Conservation (phyloP, 176 grass and related monocot genomes). For the Neostapfia colusana region DNA sequence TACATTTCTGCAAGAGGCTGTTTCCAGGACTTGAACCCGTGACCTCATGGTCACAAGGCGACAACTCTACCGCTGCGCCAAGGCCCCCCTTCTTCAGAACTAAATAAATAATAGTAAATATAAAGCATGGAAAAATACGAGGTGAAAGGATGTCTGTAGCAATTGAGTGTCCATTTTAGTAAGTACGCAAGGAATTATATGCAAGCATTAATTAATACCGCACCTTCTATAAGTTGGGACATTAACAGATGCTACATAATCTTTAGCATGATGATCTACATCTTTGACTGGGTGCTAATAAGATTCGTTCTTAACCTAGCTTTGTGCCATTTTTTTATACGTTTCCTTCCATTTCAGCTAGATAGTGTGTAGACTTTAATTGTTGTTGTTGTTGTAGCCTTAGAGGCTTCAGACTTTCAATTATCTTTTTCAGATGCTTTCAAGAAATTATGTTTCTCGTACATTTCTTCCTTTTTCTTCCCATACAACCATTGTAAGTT, state of each 20-base stretch:
- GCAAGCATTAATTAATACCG: background rate
- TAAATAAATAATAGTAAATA: background rate
- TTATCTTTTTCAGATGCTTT: constrained; percentile 10
- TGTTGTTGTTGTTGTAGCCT: constrained; percentile 15
- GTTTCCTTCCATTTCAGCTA: background rate
- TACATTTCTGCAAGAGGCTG: too few relatives aligned
- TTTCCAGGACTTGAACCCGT: too few relatives aligned
- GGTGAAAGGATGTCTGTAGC: background rate
- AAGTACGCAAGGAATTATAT: background rate
- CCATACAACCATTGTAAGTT: background rate
- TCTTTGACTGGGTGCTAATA: background rate
- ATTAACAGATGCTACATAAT: background rate
- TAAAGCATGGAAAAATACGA: constrained; percentile 5
- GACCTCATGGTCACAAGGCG: too few relatives aligned
- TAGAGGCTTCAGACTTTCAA: background rate
- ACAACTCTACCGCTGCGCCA: too few relatives aligned
- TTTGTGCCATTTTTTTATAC: background rate
- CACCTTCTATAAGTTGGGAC: background rate
- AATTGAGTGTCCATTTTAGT: background rate
- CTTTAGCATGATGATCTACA: background rate
- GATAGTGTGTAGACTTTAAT: background rate
- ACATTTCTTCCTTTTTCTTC: background rate
- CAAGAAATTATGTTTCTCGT: background rate
- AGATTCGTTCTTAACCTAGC: background rate
- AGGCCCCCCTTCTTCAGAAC: too few relatives aligned